Percentiles rank a stretch among this genome's conserved stretches.
phyloP scores from a whole-genome alignment of 148 eudicot genomes.

The Bassia scoparia region DNA sequence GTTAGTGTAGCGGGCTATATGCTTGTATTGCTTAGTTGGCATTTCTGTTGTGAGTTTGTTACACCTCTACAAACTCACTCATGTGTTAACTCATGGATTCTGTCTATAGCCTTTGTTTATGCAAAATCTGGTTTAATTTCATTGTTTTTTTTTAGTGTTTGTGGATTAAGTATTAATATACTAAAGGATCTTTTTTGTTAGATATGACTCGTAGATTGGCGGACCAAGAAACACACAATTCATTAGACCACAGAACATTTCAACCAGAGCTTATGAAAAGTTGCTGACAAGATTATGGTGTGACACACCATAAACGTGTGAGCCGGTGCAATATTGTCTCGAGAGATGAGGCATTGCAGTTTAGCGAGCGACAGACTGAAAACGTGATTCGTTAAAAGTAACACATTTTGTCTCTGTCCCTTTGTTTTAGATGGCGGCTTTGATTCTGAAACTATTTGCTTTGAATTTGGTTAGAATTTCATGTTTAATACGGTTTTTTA shows the following conservation, averaged over 20 bases:
- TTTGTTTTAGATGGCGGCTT: neutral
- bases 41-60: too few species aligned
- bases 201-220: conserved; percentile 95
- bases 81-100: too few species aligned
- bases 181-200: conserved; percentile 33
- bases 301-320: conserved; percentile 82
- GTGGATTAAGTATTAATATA: neutral
- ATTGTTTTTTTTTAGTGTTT: too few species aligned
- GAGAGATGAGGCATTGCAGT: conserved; percentile 71
- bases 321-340: conserved; percentile 71
- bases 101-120: too few species aligned
- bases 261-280: conserved; percentile 87
- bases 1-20: too few species aligned
- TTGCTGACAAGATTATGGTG: conserved; percentile 95
- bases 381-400: conserved; percentile 57
- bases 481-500: too few species aligned
- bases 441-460: too few species aligned
- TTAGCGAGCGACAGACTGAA: conserved; percentile 81
- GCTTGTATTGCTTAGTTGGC: too few species aligned
- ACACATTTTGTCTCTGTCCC: conserved; percentile 9
- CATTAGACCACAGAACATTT: conserved; percentile 85
- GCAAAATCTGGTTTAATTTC: too few species aligned
- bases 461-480: neutral
- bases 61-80: too few species aligned
- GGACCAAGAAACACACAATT: conserved; percentile 82